Base-by-base conservation (phyloP, 129 eudicot genomes). In the Saussurea involucrata region DNA sequence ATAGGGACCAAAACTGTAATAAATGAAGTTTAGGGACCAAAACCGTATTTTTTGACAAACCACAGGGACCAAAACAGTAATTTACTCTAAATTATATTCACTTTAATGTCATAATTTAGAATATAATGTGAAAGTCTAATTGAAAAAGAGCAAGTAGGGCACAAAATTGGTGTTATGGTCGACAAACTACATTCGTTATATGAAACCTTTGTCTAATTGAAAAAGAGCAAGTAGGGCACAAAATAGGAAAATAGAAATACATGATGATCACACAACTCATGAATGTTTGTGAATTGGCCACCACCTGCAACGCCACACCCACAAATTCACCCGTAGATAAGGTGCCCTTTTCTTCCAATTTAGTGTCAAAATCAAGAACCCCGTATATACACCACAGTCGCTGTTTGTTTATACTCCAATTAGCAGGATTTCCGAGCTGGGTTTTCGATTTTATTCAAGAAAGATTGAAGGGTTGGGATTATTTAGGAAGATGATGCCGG, bases 401-500 rank as follows among this genome's bases (percentile, higher is more conserved):
- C 66, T 66, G 9, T 66, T 70, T 73, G 78, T 15, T 34, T 32
- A 24, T 32, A 57, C 70, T 33, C 49, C 27, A 77, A 34, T 84
- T 82, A 75, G 68, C 66, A 33, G 0, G 4, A 7, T 79, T 79
- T 77, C 17, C 70, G 33, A 81, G 81, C 75, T 85, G 84, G 88
- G 85, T 73, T 87, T 73, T 83, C 64, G 76, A 78, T 74, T 80
- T 60, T 24, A 17, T 80, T 32, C 32, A 31, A 20, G 61, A 69
- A 57, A 78, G 64, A 8, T 75, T 61, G 25, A 71, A 80, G 65
- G 78, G 24, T 76, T 72, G 60, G 36, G 78, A 66, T 40, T 68
- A 5, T 72, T 73, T 49, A 34, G 8, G 58, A 84, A 69, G 87
- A 93, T 93, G 98, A 83, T 88, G 90, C 85, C 90, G 78, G 83